These are phyloP conservation scores for Epichloe uncinata DNA, from an alignment of 2,329 filamentous ascomycete species.

Conservation along the genomic window DNA sequence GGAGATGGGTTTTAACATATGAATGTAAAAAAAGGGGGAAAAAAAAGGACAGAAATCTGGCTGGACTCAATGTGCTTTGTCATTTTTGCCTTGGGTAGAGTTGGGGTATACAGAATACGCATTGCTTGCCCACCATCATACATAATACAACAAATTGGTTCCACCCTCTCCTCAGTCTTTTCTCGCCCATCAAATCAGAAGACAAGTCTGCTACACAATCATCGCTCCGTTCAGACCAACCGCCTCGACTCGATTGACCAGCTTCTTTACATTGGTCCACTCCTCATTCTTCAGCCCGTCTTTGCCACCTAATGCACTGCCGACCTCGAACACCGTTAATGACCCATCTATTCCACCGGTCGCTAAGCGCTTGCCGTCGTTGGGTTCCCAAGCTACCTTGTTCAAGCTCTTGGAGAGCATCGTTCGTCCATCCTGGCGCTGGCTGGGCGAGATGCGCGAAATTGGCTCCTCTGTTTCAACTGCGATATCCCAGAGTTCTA, in stretches of 20 bases:
- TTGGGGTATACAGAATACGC: constrained; percentile 3
- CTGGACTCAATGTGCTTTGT: not conserved
- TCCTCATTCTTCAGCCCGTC: constrained; percentile 77
- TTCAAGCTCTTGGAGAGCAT: constrained; percentile 80
- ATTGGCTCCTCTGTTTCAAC: constrained; percentile 87
- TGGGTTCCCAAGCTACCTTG: constrained; percentile 86
- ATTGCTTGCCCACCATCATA: not conserved
- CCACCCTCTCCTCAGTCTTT: too few species aligned
- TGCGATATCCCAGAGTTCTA: constrained; percentile 93
- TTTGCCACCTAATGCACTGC: constrained; percentile 66
- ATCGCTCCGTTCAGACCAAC: constrained; percentile 37
- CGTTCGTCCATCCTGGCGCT: constrained; percentile 49
- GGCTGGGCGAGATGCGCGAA: constrained; percentile 60
- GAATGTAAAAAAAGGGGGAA: not conserved
- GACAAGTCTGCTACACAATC: constrained; percentile 4
- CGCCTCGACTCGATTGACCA: constrained; percentile 63
- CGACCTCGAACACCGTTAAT: constrained; percentile 87
- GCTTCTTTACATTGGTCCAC: constrained; percentile 85
- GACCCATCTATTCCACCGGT: constrained; percentile 87
- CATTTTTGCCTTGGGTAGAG: not conserved
- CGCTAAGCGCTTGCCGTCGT: constrained; percentile 74
- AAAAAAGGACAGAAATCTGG: not conserved
- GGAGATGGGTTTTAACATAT: too few species aligned
- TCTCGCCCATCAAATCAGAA: too few species aligned
- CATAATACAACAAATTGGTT: too few species aligned